Evolutionary conservation across 805 yeast species (phyloP).

Genomic region (Ogataea siamensis): DNA sequence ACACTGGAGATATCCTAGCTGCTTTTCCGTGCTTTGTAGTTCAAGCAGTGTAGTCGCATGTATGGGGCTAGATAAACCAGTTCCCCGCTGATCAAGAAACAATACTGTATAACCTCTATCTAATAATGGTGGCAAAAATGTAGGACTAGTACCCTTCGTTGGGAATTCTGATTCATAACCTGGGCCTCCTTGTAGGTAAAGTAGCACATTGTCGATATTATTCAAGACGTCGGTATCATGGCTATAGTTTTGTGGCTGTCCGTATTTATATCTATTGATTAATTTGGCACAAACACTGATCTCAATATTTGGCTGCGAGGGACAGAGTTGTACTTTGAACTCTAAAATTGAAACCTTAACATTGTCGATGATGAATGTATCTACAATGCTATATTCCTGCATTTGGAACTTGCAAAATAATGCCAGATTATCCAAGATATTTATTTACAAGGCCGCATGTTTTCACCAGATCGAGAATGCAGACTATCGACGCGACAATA

Average conservation of each 20-base stretch:
- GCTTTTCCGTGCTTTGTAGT: conserved; percentile 26
- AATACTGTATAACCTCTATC: conserved; percentile 29
- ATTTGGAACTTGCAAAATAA: too few relatives aligned
- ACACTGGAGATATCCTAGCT: conserved; percentile 40
- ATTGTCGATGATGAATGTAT: conserved; percentile 19
- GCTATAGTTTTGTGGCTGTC: conserved; percentile 5
- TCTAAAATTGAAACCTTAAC: conserved; percentile 23
- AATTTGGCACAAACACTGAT: conserved; percentile 24
- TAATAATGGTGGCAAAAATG: conserved; percentile 18
- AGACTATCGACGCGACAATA: conserved; percentile 11
- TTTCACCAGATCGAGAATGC: background rate
- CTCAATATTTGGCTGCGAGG: conserved; percentile 10
- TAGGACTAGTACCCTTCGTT: conserved; percentile 14
- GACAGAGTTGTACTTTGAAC: conserved; percentile 31
- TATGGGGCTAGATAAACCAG: conserved; percentile 51
- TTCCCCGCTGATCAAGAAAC: conserved; percentile 59
- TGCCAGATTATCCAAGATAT: too few relatives aligned
- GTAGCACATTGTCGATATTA: conserved; percentile 32
- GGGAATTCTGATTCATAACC: conserved; percentile 43
- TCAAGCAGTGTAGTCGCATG: conserved; percentile 31
- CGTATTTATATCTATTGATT: conserved; percentile 16
- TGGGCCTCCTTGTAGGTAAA: conserved; percentile 55
- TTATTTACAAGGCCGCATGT: background rate
- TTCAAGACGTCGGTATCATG: conserved; percentile 18
- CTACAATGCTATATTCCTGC: conserved; percentile 9